These are phyloP conservation scores for Cadophora luteo-olivacea DNA, from an alignment of 2,329 filamentous ascomycete species.

Conservation along the genomic window DNA sequence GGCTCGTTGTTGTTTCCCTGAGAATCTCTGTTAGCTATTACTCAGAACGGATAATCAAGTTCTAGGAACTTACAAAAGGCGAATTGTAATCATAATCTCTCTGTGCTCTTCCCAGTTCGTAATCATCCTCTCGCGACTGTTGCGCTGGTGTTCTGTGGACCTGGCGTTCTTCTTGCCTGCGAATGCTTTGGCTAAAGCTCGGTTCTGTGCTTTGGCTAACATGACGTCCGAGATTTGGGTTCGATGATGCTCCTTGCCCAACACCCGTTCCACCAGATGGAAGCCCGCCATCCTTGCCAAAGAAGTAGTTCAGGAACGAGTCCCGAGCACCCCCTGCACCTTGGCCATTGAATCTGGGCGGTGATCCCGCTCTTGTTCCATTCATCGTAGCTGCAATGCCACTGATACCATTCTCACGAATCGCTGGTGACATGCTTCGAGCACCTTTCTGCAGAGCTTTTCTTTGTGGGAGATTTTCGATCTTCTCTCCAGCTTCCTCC, in stretches of 20 bases:
- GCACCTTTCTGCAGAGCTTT: conserved; percentile 59
- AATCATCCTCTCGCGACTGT: conserved; percentile 54
- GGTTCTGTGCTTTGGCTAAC: conserved; percentile 81
- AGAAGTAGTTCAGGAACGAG: conserved; percentile 98
- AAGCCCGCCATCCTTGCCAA: conserved; percentile 83
- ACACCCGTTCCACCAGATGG: conserved; percentile 49
- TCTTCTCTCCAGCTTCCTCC: conserved; percentile 56
- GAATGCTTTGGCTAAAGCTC: conserved; percentile 82
- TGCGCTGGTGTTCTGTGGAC: conserved; percentile 53
- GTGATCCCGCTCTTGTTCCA: conserved; percentile 66
- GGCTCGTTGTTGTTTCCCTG: conserved; percentile 73
- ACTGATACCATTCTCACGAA: conserved; percentile 69
- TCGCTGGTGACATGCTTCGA: conserved; percentile 83
- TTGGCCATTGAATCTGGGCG: conserved; percentile 66
- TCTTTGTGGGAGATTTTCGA: conserved; percentile 64
- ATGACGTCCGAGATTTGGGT: conserved; percentile 62
- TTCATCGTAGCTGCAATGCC: conserved; percentile 72
- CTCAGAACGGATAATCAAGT: conserved; percentile 16
- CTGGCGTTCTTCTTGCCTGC: conserved; percentile 65
- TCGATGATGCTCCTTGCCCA: conserved; percentile 47
- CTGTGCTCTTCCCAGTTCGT: conserved; percentile 42
- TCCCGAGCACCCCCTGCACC: conserved; percentile 73
- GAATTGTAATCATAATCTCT: conserved; percentile 50
- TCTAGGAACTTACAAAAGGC: conserved; percentile 53
- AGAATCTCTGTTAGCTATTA: conserved; percentile 33